Evolutionary conservation across 495 filamentous ascomycete genomes (phyloP), one percentile per base, ranked within the genome.

Genomic region (Cryomyces minteri): DNA sequence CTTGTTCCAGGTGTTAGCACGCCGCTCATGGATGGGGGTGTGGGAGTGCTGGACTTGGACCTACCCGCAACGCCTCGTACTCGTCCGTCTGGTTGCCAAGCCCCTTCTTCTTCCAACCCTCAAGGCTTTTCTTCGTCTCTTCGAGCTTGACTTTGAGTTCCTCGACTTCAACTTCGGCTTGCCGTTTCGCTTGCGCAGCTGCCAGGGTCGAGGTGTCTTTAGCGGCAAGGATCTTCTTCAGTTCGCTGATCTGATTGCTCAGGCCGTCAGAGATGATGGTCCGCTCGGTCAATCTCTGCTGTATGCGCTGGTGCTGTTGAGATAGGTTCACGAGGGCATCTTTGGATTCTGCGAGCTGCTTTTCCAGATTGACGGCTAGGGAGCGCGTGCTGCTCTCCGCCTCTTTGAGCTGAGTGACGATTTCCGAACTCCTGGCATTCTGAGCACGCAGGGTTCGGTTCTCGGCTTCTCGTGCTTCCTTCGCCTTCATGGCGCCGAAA

Each of bases 401-500:
- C 37, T 96, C 88, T 68, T 96, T 96, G 44, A 95, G 68, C 47
- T 90, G 80, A 1, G 84, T 72, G 32, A 98, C 85, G 50, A 96
- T 90, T 55, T 96, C 92, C 0, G 84, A 88, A 40, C 82, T 88
- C 65, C 90, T 90, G 4, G 72, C 68, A 57, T 88, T 93, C 60
- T 95, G 87, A 46, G 73, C 67, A 41, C 82, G 71, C 39, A 95
- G 64, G 4, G 77, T 72, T 47, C 84, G 72, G 40, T 87, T 78
- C 61, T 94, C 87, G 36, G 70, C 64, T 12, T 80, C 77, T 44
- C 84, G 70, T 14, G 79, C 75, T 54, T 96, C 90, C 57, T 86
- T 93, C 51, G 82, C 77, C 58, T 94, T 95, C 68, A 94, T 88
- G 10, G 86, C 84, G 4, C 79, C 79, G 56, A 95, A 96, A 58